Evolutionary conservation across 345 rosid genomes (phyloP).

Genomic region (Eucalyptus erythrocorys): DNA sequence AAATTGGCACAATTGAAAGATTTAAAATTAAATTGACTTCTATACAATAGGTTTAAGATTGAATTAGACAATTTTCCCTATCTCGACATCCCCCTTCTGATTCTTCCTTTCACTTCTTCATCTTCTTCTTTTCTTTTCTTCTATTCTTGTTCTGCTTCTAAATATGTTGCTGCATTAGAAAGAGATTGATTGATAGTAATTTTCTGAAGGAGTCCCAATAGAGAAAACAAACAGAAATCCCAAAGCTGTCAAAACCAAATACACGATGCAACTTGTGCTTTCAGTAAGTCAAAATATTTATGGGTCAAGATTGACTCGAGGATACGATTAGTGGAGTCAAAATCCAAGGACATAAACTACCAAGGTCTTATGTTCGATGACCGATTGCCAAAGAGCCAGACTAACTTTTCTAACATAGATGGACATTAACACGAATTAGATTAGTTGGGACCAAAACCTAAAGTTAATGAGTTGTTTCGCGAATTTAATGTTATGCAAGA

Average conservation of each 20-base stretch:
- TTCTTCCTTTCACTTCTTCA: neutral
- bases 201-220: neutral
- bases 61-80: neutral
- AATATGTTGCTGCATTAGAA: neutral
- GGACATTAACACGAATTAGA: neutral
- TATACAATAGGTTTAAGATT: fast-evolving
- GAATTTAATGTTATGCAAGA: neutral
- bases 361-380: neutral
- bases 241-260: neutral
- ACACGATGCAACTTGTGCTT: neutral
- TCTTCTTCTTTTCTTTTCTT: neutral
- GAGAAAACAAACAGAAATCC: neutral
- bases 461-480: neutral
- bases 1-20: fast-evolving
- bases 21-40: too few relatives aligned
- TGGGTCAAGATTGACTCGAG: neutral
- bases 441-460: neutral
- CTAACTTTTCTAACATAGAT: neutral
- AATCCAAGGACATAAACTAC: neutral
- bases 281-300: neutral
- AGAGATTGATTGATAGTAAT: neutral
- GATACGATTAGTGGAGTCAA: neutral
- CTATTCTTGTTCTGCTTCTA: neutral
- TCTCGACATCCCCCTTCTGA: fast-evolving
- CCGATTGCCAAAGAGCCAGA: neutral